Evolutionary conservation across 225 moss, liverwort and hornwort species (phyloP), one percentile per base, ranked within the genome.

Genomic region (Physcomitrellopsis africana): DNA sequence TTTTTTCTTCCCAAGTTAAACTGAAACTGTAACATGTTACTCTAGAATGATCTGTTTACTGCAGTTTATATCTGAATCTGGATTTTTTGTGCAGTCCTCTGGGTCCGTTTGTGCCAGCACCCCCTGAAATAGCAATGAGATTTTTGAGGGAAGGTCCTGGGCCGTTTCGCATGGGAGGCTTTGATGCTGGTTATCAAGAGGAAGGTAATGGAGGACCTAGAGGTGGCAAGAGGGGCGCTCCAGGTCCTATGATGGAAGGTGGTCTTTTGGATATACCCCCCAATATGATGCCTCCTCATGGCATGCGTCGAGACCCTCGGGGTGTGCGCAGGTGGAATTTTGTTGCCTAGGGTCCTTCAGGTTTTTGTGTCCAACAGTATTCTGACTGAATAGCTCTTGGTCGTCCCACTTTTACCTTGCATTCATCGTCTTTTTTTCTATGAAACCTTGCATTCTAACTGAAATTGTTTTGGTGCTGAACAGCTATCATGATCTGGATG

Each of bases 401-500:
- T 74, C 59, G 13, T 74, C 10, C 10, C 45, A 45, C 66, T 82
- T 27, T 9, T 10, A 44, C 37, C 65, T 48, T 27, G 23, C 55
- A 24, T 68, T 7, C 37, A 58, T 48, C 8, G 4, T 55, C 23
- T 49, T 48, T n/a, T 10, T 73, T 32, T 62, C 27, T 65, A 17
- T 22, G 3, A 18, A 42, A 27, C 18, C 56, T 56, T 44, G 24
- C 24, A 44, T 56, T 29, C 44, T 57, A 51, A 74, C 56, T 49
- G 46, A 43, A 48, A 18, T 55, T 11, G 8, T 22, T 45, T 68
- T 71, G 57, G 59, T 76, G 65, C 18, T 66, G 12, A 76, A 81
- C 95, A 99, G 99, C 78, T 99, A 99, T 84, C 99, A 99, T 83
- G 99, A 99, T 75, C 89, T 99, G 76, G 99, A 99, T 87, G 99